These are phyloP conservation scores for Stereocaulon alpinum DNA, from an alignment of 495 filamentous ascomycete genomes.

Conservation along the genomic window DNA sequence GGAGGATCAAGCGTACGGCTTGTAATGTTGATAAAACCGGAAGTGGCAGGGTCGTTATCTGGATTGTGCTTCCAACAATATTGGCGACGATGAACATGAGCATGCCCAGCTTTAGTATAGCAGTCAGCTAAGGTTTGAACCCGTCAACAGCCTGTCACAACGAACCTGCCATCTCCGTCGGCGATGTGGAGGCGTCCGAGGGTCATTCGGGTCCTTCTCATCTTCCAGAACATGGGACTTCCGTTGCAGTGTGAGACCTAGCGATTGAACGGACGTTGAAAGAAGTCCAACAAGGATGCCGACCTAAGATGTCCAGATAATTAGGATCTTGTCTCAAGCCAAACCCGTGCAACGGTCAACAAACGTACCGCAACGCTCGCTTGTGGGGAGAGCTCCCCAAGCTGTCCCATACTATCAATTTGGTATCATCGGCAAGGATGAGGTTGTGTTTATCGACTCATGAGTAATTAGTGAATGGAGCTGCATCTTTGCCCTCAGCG, in stretches of 20 bases:
- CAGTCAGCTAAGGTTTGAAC: slow-evolving; percentile 1
- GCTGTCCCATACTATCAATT: slow-evolving; percentile 50
- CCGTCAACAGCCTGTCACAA: not conserved
- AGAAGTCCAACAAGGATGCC: slow-evolving; percentile 87
- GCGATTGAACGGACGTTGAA: slow-evolving; percentile 85
- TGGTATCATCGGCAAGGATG: not conserved
- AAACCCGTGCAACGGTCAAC: not conserved
- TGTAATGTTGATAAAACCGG: slow-evolving; percentile 93
- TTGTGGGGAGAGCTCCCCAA: slow-evolving; percentile 74
- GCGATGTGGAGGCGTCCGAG: slow-evolving; percentile 76
- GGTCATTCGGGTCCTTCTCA: slow-evolving; percentile 71
- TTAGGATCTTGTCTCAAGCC: slow-evolving; percentile 8
- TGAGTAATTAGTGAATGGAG: not conserved
- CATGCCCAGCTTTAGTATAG: slow-evolving; percentile 60
- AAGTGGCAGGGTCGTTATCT: slow-evolving; percentile 92
- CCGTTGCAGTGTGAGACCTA: slow-evolving; percentile 94
- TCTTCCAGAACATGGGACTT: slow-evolving; percentile 98
- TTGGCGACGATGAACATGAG: slow-evolving; percentile 93
- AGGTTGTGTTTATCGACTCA: not conserved
- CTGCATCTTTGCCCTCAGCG: slow-evolving; percentile 6
- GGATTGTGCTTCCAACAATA: slow-evolving; percentile 86
- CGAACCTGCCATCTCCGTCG: slow-evolving; percentile 84
- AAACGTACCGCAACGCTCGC: slow-evolving; percentile 72
- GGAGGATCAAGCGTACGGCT: slow-evolving; percentile 46
- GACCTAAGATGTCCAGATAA: slow-evolving; percentile 43